Percentiles rank a stretch among this genome's conserved stretches.
Conservation (phyloP, 2,329 filamentous ascomycete genomes). For the Coniochaeta pulveracea region DNA sequence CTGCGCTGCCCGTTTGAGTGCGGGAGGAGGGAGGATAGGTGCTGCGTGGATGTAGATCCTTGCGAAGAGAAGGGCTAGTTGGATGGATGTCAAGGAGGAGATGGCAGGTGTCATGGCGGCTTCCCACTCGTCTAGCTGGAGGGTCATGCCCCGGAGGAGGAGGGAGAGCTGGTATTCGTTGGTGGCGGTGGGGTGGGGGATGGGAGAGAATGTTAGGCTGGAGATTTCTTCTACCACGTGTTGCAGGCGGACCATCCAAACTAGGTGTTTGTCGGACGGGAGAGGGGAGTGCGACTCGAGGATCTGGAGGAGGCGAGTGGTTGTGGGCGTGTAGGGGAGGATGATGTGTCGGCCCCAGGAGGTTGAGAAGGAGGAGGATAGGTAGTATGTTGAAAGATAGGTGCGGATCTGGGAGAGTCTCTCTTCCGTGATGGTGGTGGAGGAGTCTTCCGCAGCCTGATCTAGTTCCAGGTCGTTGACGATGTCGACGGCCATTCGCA, state of each 20-base stretch:
- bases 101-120: constrained; percentile 22
- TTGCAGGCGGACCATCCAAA: constrained; percentile 29
- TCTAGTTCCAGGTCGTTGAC: constrained; percentile 37
- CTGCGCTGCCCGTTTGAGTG: too few relatives aligned
- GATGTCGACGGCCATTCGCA: constrained; percentile 39
- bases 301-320: constrained; percentile 29
- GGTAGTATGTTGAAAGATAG: constrained; percentile 33
- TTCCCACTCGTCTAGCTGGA: constrained; percentile 31
- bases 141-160: constrained; percentile 34
- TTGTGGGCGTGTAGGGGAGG: constrained; percentile 29
- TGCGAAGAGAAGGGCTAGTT: constrained; percentile 22
- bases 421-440: constrained; percentile 9
- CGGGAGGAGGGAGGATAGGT: too few relatives aligned
- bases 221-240: constrained; percentile 27
- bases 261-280: constrained; percentile 29
- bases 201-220: constrained; percentile 17
- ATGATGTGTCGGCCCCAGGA: constrained; percentile 24
- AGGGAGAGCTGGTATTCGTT: constrained; percentile 29
- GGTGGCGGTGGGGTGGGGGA: constrained; percentile 15
- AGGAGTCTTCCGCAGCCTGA: constrained; percentile 20
- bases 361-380: constrained; percentile 23
- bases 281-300: constrained; percentile 24
- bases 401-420: constrained; percentile 31
- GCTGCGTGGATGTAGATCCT: constrained; percentile 28
- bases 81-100: constrained; percentile 19